phyloP scores from a whole-genome alignment of 345 rosid species.

The Adansonia digitata region DNA sequence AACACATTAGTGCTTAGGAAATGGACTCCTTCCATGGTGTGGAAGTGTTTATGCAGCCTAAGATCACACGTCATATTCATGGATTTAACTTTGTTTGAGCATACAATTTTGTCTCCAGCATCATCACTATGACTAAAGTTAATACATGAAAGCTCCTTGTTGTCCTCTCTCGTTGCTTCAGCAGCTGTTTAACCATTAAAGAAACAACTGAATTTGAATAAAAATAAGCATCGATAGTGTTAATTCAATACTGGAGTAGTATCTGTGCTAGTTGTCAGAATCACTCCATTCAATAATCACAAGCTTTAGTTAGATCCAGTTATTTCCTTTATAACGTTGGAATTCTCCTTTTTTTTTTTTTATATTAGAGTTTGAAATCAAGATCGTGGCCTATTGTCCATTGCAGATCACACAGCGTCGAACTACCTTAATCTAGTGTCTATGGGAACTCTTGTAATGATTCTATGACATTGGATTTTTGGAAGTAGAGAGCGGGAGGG shows the following conservation, averaged over 20 bases:
- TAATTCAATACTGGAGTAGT: not conserved
- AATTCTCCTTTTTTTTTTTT: not conserved
- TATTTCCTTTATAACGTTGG: not conserved
- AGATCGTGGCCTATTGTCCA: not conserved
- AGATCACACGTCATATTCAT: not conserved
- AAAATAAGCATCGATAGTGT: too few species aligned
- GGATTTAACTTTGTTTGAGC: not conserved
- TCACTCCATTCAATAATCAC: not conserved
- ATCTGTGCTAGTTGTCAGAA: not conserved
- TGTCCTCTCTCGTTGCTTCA: too few species aligned
- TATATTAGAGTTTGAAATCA: not conserved
- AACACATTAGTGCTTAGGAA: not conserved
- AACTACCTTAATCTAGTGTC: too few species aligned
- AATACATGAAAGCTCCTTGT: not conserved
- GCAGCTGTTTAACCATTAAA: too few species aligned
- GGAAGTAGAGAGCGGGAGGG: constrained; percentile 24
- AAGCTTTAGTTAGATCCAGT: not conserved
- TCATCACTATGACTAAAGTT: not conserved
- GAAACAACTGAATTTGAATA: not conserved
- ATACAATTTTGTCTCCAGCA: not conserved
- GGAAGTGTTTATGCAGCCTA: not conserved
- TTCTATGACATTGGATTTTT: constrained; percentile 52
- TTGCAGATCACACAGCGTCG: not conserved
- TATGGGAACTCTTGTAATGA: too few species aligned
- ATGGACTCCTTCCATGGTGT: not conserved